Conservation (phyloP, 106 monocot species). For the Hemerocallis citrina region DNA sequence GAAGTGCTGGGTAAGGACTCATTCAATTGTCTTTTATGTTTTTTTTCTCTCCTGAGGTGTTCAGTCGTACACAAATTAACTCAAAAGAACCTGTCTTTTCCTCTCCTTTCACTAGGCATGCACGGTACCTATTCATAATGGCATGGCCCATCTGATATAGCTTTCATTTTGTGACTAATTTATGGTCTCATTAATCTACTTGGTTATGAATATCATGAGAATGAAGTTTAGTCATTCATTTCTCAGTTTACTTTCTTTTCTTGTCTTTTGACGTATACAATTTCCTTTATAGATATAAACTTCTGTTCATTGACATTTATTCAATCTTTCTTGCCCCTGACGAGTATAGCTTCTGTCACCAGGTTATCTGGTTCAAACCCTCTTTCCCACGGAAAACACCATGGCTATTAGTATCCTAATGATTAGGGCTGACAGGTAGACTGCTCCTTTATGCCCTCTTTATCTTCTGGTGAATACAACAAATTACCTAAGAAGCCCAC, state of each 20-base stretch:
- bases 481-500: constrained; percentile 18
- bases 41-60: neutral
- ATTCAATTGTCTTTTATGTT: neutral
- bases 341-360: constrained; percentile 37
- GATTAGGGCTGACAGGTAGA: constrained; percentile 70
- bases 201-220: too few species aligned
- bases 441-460: constrained; percentile 20
- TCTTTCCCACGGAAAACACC: constrained; percentile 70
- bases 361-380: constrained; percentile 82
- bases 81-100: too few species aligned
- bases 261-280: neutral
- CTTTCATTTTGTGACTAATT: too few species aligned
- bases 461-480: constrained; percentile 18
- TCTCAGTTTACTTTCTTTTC: neutral
- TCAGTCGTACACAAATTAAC: too few species aligned
- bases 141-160: too few species aligned
- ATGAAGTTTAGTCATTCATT: neutral
- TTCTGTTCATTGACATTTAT: too few species aligned
- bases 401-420: constrained; percentile 66
- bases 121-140: too few species aligned
- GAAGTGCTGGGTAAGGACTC: constrained; percentile 64
- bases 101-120: too few species aligned
- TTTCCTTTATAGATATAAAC: too few species aligned
- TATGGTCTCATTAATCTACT: too few species aligned
- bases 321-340: constrained; percentile 25